Conservation (phyloP, 129 eudicot species). For the Erigeron canadensis region DNA sequence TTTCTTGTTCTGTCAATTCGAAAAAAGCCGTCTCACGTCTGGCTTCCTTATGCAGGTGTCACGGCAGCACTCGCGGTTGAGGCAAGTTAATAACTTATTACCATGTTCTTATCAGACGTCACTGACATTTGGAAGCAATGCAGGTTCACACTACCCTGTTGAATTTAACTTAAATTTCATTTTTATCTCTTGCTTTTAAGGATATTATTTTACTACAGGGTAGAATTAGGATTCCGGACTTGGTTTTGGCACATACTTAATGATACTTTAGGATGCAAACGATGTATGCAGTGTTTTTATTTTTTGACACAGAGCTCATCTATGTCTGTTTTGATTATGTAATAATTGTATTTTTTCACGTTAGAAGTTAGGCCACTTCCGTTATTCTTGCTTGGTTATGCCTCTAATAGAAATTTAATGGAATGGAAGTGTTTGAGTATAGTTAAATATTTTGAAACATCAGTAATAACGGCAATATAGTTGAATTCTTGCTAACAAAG, state of each 20-base stretch:
- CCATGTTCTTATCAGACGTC: conserved; percentile 30
- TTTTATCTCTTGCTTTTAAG: neutral
- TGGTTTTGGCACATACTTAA: neutral
- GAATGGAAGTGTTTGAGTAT: neutral
- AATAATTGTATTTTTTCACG: neutral
- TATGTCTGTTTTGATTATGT: neutral
- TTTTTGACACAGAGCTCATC: neutral
- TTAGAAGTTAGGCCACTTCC: neutral
- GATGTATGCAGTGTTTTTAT: neutral
- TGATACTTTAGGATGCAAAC: neutral
- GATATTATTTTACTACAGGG: neutral
- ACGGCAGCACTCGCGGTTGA: conserved; percentile 17
- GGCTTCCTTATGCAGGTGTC: conserved; percentile 18
- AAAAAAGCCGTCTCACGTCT: neutral
- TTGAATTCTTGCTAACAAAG: neutral
- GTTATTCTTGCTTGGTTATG: neutral
- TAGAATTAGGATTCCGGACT: conserved; percentile 7
- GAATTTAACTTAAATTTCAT: neutral
- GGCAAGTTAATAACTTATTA: conserved; percentile 14
- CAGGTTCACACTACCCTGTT: conserved; percentile 24
- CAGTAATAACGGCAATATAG: neutral
- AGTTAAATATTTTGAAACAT: neutral
- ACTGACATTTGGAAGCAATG: conserved; percentile 17
- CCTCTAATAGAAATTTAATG: neutral
- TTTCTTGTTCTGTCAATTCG: neutral